Percentiles rank a stretch among this genome's conserved stretches.
Evolutionary conservation across 1,139 yeast species (phyloP).

Genomic region (Zygotorulaspora mrakii): DNA sequence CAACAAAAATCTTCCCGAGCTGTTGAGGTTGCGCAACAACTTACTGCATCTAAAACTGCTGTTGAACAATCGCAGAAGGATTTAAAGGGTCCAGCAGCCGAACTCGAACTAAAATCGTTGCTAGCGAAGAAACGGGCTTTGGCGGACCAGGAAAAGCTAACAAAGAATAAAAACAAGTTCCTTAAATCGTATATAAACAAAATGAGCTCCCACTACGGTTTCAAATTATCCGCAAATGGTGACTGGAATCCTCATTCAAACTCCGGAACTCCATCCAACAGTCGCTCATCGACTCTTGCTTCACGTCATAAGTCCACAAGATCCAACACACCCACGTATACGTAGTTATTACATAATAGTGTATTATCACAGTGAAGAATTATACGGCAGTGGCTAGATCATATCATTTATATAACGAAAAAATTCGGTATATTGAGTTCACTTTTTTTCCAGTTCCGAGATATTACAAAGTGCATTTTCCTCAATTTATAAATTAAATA

Average conservation of each 20-base stretch:
- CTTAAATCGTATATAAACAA: conserved; percentile 23
- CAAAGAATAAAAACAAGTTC: conserved; percentile 22
- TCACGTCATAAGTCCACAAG: conserved; percentile 13
- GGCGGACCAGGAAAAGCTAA: conserved; percentile 15
- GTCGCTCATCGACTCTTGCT: conserved; percentile 13
- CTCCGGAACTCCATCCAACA: conserved; percentile 13
- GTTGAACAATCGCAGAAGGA: conserved; percentile 39
- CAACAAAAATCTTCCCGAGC: conserved; percentile 55
- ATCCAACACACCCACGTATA: conserved; percentile 28
- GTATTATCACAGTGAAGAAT: too few species aligned
- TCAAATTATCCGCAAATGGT: conserved; percentile 13
- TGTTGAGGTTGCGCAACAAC: conserved; percentile 45
- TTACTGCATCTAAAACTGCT: conserved; percentile 37
- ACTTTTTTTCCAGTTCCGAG: too few species aligned
- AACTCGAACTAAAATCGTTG: conserved; percentile 9
- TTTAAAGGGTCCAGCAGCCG: conserved; percentile 26
- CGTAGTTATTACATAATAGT: conserved; percentile 9
- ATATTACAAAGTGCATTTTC: too few species aligned
- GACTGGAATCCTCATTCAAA: conserved; percentile 8
- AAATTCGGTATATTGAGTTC: too few species aligned
- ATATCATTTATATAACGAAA: too few species aligned
- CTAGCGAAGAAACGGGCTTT: conserved; percentile 9
- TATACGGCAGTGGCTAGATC: too few species aligned
- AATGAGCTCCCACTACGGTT: conserved; percentile 22
- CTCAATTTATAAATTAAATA: too few species aligned